Evolutionary conservation across 2,329 filamentous ascomycete species (phyloP), one percentile per base, ranked within the genome.

Genomic region (Alternaria consortialis): DNA sequence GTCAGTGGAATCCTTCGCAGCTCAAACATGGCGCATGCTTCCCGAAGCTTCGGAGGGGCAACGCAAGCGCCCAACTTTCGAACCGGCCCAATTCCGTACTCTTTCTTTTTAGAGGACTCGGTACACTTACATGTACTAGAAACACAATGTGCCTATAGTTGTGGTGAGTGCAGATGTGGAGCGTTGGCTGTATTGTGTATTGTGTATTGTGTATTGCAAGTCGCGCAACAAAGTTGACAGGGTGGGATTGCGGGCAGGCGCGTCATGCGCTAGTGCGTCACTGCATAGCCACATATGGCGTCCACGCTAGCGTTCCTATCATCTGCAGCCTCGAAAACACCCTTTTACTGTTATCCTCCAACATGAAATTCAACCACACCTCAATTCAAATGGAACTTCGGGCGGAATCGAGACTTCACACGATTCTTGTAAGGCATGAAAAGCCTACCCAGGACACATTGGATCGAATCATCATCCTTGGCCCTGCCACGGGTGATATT

Each of bases 11-110:
- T 51, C 13, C 47, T 52, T 23, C 4, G 43, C 46, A 34, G 53
- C 27, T 23, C 12, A 40, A 34, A 17, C n/a, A 39, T 51, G 23
- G 15, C 2, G 31, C 58, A 56, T 62, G 42, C n/a, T 68, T 68
- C 66, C 52, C 66, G 64, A 68, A 68, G 57, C 57, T 53, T 60
- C 50, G 48, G 52, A 48, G 56, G 53, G 50, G 56, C 47, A 39
- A 23, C 34, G 51, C 25, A 39, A 27, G 47, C 31, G 58, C 42
- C 13, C 56, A 54, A 39, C 20, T 20, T 20, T 17, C 1, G 32
- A 36, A 12, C 12, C 7, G 7, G 20, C 17, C 7, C 25, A 13
- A 37, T 4, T 1, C 2, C 17, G 2, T n/a, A 9, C 7, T 29
- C 6, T 39, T 43, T 36, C 31, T 17, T 11, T 20, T 31, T n/a